Percentiles rank a stretch among this genome's conserved stretches.
phyloP scores from a whole-genome alignment of 768 basidiomycete genomes.

The Podaxis mareebaensis region DNA sequence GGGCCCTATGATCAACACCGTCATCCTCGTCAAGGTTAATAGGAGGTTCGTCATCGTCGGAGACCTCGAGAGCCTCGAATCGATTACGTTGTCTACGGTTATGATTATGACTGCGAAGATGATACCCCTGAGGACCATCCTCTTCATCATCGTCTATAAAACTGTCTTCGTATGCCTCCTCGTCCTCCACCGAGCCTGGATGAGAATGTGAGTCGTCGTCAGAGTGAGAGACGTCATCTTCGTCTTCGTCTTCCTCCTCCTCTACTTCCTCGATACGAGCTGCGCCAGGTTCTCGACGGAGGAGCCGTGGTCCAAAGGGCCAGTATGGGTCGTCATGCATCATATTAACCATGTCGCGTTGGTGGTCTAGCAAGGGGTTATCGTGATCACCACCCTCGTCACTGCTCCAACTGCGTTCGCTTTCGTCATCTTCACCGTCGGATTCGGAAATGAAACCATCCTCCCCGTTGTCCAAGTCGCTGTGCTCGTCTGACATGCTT shows the following conservation, averaged over 20 bases:
- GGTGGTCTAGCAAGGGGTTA: neutral
- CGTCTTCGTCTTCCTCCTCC: constrained; percentile 20
- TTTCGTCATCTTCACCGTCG: neutral
- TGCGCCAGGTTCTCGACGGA: neutral
- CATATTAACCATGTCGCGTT: neutral
- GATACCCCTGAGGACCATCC: neutral
- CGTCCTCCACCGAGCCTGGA: constrained; percentile 8
- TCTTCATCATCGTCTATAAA: constrained; percentile 15
- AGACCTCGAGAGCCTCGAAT: neutral
- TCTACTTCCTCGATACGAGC: constrained; percentile 16
- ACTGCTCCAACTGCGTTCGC: constrained; percentile 3
- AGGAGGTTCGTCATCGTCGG: constrained; percentile 40
- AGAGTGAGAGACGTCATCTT: constrained; percentile 11
- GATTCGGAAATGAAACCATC: neutral
- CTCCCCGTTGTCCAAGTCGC: constrained; percentile 3
- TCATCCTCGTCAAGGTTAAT: constrained; percentile 26
- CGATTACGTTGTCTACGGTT: neutral
- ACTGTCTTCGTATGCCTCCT: constrained; percentile 9
- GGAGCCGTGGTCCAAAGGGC: neutral
- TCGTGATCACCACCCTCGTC: constrained; percentile 2
- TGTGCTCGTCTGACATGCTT: neutral
- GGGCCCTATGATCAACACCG: constrained; percentile 47
- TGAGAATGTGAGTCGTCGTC: constrained; percentile 23
- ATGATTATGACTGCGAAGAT: constrained; percentile 42
- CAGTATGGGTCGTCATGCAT: neutral